Percentiles rank a stretch among this genome's conserved stretches.
Evolutionary conservation across 2,329 filamentous ascomycete species (phyloP).

Genomic region (Fusarium oxysporum): DNA sequence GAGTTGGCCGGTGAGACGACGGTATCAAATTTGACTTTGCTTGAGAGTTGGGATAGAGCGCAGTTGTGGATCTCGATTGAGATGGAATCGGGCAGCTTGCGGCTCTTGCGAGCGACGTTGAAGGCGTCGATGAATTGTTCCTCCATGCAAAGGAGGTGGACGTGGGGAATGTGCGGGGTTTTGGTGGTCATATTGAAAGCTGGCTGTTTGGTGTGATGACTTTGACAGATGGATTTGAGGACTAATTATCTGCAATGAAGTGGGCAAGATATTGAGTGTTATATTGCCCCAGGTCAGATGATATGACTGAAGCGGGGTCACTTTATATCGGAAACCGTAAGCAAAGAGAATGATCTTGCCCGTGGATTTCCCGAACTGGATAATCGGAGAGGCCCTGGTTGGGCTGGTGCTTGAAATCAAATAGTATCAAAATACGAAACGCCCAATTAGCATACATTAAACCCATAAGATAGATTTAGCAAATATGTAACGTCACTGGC

Average conservation of each 20-base stretch:
- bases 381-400: too few relatives aligned
- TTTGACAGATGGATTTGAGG: rapidly evolving
- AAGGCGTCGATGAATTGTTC: slow-evolving; percentile 29
- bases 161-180: slow-evolving; percentile 11
- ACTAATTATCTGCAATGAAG: rapidly evolving
- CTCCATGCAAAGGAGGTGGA: slow-evolving; percentile 36
- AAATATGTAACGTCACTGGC: too few relatives aligned
- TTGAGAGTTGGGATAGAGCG: slow-evolving; percentile 53
- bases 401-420: too few relatives aligned
- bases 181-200: not conserved
- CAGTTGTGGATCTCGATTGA: slow-evolving; percentile 53
- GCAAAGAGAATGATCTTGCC: not conserved
- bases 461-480: too few relatives aligned
- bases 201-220: not conserved
- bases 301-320: not conserved
- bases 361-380: not conserved
- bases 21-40: slow-evolving; percentile 55
- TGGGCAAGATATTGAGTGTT: not conserved
- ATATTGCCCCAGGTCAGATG: not conserved
- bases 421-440: too few relatives aligned
- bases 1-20: slow-evolving; percentile 67
- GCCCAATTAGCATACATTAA: too few relatives aligned
- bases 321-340: too few relatives aligned
- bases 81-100: slow-evolving; percentile 46
- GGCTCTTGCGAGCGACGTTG: not conserved